Evolutionary conservation across 306 rosid species (phyloP).

Genomic region (apple (Malus domestica)): ASM211411v1 NC_041793.1:40995501-40996000

Average conservation of each 20-base stretch:
- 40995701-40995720: not conserved
- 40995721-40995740: not conserved
- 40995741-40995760: not conserved
- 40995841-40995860: not conserved
- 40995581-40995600: not conserved
- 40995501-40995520: not conserved
- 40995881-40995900: not conserved
- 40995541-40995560: not conserved
- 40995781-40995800: not conserved
- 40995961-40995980: not conserved
- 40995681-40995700: not conserved
- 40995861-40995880: not conserved
- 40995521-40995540: not conserved
- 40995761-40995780: not conserved
- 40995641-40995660: not conserved
- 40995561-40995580: not conserved
- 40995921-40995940: not conserved
- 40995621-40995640: not conserved
- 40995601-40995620: not conserved
- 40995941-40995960: not conserved
- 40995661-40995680: not conserved
- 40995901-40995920: not conserved
- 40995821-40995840: not conserved
- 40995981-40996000: not conserved
- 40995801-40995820: not conserved